Base-by-base conservation (phyloP, 2,329 filamentous ascomycete species). In the Neonectria punicea region DNA sequence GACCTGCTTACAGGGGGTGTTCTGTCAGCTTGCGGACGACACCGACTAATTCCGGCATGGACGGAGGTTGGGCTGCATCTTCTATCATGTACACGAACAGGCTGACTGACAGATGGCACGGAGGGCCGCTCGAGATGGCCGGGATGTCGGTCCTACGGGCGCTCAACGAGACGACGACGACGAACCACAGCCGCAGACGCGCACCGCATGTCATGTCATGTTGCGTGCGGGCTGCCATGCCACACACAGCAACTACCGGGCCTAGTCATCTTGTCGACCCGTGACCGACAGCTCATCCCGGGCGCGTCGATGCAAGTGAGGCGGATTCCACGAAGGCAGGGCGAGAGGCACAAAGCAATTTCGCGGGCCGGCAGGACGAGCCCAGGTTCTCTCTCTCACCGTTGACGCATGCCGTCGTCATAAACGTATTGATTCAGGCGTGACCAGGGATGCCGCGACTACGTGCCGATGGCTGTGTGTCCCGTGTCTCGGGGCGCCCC, bases 321-420 rank as follows among this genome's bases (percentile, higher is more conserved):
- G 39, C 39, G 39, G 39, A 4, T 2, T n/a, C 25, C 25, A 25
- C n/a, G 9, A n/a, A 9, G 30, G n/a, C 39, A 18, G n/a, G 34
- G 14, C 34, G 34, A 36, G 34, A 36, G 9, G 13, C 10, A 5
- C 5, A 14, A 34, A 5, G 32, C 32, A 34, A n/a, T 13, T 20
- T 50, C 25, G 28, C 32, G 14, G 22, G 46, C 14, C 14, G 25
- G 5, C n/a, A 6, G 14, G 47, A 30, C 25, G 47, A 50, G 20
- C 36, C 22, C 18, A n/a, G 20, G 20, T 34, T 34, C 14, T 34
- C 51, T n/a, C 51, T n/a, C 53, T 46, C 41, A 32, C 28, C 41
- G 53, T 41, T 49, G 58, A 61, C 32, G 58, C 51, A 54, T 46
- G 43, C 6, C 58, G 58, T 49, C 58, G 50, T 54, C 50, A 61